Conservation (phyloP, 2,329 filamentous ascomycete genomes). For the Ambrosiella beaveri region DNA sequence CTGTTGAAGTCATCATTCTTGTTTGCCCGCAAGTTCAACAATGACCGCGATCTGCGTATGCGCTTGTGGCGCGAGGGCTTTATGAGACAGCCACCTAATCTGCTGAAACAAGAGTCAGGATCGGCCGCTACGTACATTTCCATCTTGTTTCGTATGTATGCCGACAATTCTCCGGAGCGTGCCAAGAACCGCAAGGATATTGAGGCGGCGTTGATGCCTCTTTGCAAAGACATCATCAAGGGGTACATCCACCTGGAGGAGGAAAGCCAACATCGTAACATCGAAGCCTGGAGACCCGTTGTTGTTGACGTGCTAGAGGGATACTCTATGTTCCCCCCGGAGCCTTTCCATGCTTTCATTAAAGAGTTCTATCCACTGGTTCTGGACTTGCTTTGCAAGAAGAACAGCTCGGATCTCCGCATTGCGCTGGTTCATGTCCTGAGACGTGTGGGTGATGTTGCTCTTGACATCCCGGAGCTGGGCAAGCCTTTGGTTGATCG, state of each 20-base stretch:
- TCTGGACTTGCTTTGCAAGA: slow-evolving; percentile 66
- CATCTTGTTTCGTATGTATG: slow-evolving; percentile 95
- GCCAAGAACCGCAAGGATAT: slow-evolving; percentile 65
- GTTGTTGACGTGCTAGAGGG: slow-evolving; percentile 95
- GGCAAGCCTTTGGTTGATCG: slow-evolving; percentile 23
- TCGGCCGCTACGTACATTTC: slow-evolving; percentile 87
- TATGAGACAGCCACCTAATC: slow-evolving; percentile 97
- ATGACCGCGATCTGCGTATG: slow-evolving; percentile 88
- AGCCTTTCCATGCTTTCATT: slow-evolving; percentile 66
- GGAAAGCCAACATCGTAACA: slow-evolving; percentile 92
- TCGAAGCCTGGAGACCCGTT: slow-evolving; percentile 90
- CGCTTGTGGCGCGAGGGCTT: slow-evolving; percentile 93
- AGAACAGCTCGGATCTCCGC: slow-evolving; percentile 65
- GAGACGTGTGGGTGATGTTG: slow-evolving; percentile 66
- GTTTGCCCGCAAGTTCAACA: slow-evolving; percentile 95
- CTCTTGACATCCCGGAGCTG: slow-evolving; percentile 35
- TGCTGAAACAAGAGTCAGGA: slow-evolving; percentile 91
- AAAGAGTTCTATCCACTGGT: slow-evolving; percentile 71
- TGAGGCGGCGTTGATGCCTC: slow-evolving; percentile 77
- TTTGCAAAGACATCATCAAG: slow-evolving; percentile 86
- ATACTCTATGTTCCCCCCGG: slow-evolving; percentile 64
- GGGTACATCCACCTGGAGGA: slow-evolving; percentile 78
- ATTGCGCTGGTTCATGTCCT: slow-evolving; percentile 61
- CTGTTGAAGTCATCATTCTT: slow-evolving; percentile 91
- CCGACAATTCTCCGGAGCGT: slow-evolving; percentile 69